phyloP scores from a whole-genome alignment of 1,284 basidiomycete species.

The Boletellus deceptivus region DNA sequence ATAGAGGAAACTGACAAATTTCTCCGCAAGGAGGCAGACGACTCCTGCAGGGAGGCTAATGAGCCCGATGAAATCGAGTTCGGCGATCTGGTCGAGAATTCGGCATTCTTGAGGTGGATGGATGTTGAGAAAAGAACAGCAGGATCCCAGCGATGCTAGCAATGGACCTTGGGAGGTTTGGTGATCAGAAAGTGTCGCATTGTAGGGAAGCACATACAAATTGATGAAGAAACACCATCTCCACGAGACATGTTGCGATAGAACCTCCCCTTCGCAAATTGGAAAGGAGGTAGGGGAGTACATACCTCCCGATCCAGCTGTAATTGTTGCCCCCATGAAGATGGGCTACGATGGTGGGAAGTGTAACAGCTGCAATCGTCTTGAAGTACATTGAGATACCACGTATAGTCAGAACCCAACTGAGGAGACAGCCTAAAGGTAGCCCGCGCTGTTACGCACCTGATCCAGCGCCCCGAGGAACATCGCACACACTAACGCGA shows the following conservation, averaged over 20 bases:
- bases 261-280: conserved; percentile 34
- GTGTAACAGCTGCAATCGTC: conserved; percentile 75
- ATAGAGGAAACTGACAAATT: conserved; percentile 46
- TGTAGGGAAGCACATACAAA: conserved; percentile 43
- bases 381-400: conserved; percentile 22
- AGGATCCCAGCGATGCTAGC: conserved; percentile 69
- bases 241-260: conserved; percentile 73
- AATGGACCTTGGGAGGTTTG: conserved; percentile 50
- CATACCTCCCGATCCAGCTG: conserved; percentile 74
- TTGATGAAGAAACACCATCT: conserved; percentile 81
- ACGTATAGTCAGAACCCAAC: too few relatives aligned
- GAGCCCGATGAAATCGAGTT: conserved; percentile 80
- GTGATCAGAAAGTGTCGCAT: not conserved
- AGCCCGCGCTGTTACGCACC: conserved; percentile 30
- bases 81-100: conserved; percentile 55
- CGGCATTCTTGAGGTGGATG: conserved; percentile 65
- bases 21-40: conserved; percentile 73
- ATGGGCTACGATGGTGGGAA: conserved; percentile 70
- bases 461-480: conserved; percentile 60
- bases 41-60: conserved; percentile 69
- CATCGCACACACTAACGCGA: conserved; percentile 51
- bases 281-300: not conserved
- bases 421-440: too few relatives aligned
- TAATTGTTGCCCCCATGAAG: conserved; percentile 69
- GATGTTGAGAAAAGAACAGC: conserved; percentile 77